Percentiles rank a stretch among this genome's conserved stretches.
phyloP scores from a whole-genome alignment of 73 alveolate genomes.

The Symbiodinium pilosum region DNA sequence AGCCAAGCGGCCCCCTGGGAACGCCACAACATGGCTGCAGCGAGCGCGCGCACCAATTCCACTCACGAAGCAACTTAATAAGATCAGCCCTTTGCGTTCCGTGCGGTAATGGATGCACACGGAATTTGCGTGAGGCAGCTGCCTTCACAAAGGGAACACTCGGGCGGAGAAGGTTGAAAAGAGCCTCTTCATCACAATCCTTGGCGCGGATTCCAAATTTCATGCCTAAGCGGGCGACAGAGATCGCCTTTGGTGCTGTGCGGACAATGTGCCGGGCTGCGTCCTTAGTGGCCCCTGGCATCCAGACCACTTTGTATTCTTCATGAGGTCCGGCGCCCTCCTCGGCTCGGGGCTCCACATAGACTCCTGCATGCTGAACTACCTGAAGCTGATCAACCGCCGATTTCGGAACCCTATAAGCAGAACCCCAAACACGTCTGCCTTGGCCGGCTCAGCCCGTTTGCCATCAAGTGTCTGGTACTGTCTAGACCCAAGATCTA shows the following conservation, averaged over 20 bases:
- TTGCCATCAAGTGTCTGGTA: neutral
- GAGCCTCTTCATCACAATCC: neutral
- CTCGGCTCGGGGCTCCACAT: neutral
- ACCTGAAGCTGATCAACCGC: neutral
- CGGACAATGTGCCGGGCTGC: neutral
- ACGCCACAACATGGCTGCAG: neutral
- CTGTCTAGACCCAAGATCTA: neutral
- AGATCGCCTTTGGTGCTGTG: neutral
- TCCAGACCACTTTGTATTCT: neutral
- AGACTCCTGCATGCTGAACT: neutral
- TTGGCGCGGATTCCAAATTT: neutral
- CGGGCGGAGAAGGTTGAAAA: neutral
- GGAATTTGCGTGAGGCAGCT: neutral
- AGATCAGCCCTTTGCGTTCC: neutral
- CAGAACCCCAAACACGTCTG: neutral
- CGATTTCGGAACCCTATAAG: neutral
- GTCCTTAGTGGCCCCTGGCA: neutral
- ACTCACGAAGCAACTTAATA: neutral
- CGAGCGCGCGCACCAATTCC: slow-evolving; percentile 21
- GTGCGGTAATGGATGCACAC: slow-evolving; percentile 23
- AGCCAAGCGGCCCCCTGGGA: neutral
- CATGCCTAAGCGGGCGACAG: neutral
- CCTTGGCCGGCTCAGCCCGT: neutral
- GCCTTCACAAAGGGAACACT: neutral
- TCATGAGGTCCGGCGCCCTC: neutral